phyloP scores from a whole-genome alignment of 768 basidiomycete genomes.

The Russula foetens region DNA sequence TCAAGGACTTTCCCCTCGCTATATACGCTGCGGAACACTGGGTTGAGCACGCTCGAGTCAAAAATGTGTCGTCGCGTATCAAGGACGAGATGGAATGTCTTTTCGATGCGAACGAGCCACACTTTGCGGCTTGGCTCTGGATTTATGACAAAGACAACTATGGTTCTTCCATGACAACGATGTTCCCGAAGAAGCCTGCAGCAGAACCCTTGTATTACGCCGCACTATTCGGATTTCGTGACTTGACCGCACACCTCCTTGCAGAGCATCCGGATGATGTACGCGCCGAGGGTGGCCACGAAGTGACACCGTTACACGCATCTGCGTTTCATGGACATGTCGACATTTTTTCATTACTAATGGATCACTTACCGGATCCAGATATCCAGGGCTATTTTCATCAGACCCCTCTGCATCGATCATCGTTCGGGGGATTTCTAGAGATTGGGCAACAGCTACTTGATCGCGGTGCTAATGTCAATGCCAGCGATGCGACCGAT shows the following conservation, averaged over 20 bases:
- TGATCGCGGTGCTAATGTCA: too few species aligned
- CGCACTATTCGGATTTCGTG: neutral
- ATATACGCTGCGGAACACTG: neutral
- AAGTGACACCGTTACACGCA: neutral
- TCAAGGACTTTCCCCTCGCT: neutral
- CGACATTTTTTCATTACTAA: neutral
- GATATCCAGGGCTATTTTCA: neutral
- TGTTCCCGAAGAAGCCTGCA: neutral
- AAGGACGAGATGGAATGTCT: neutral
- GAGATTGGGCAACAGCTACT: too few species aligned
- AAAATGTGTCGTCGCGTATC: neutral
- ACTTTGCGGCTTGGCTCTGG: neutral
- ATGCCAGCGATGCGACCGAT: too few species aligned
- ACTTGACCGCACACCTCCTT: neutral
- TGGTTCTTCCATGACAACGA: neutral
- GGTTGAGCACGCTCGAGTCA: neutral
- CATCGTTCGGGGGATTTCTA: too few species aligned
- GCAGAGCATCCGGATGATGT: neutral
- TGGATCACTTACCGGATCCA: neutral
- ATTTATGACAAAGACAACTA: neutral
- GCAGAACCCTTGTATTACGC: neutral
- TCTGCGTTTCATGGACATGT: neutral
- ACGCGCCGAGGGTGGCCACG: neutral
- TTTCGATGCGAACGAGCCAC: neutral
- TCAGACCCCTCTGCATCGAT: neutral